Evolutionary conservation across 1,284 basidiomycete genomes (phyloP).

Genomic region (Heterobasidion irregulare): DNA sequence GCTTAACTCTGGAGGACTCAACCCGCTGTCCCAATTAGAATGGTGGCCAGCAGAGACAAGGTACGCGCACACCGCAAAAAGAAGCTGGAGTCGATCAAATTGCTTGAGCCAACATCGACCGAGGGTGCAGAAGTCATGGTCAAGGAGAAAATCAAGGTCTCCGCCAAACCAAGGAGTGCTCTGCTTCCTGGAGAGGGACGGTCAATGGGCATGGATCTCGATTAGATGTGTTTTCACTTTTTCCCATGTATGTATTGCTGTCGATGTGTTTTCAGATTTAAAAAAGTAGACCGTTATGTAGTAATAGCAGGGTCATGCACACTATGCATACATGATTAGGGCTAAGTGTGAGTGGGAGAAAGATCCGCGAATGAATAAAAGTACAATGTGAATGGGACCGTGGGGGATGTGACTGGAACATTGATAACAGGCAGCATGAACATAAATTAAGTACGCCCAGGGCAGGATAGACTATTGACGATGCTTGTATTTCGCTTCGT

Average conservation of each 20-base stretch:
- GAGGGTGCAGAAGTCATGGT: slow-evolving; percentile 38
- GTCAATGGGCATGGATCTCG: slow-evolving; percentile 78
- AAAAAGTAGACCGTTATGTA: no score
- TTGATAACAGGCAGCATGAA: no score
- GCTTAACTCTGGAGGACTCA: slow-evolving; percentile 3
- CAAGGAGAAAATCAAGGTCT: slow-evolving; percentile 75
- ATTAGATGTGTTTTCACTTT: slow-evolving; percentile 30
- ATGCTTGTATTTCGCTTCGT: slow-evolving; percentile 85
- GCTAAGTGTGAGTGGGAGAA: not conserved
- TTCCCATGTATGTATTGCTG: not conserved
- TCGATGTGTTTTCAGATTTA: not conserved
- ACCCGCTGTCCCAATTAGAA: slow-evolving; percentile 36
- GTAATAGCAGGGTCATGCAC: not conserved
- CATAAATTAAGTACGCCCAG: no score
- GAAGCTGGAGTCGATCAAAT: slow-evolving; percentile 52
- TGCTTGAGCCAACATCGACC: slow-evolving; percentile 60
- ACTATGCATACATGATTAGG: no score
- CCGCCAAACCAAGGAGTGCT: slow-evolving; percentile 60
- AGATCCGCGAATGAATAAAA: not conserved
- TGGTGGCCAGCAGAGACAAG: slow-evolving; percentile 73
- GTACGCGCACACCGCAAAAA: slow-evolving; percentile 62
- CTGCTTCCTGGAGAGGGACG: slow-evolving; percentile 71
- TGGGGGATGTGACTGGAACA: not conserved
- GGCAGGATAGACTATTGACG: slow-evolving; percentile 27
- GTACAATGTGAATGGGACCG: not conserved